Percentiles rank a stretch among this genome's conserved stretches.
phyloP scores from a whole-genome alignment of 2,329 filamentous ascomycete genomes.

The Colletotrichum magnum region DNA sequence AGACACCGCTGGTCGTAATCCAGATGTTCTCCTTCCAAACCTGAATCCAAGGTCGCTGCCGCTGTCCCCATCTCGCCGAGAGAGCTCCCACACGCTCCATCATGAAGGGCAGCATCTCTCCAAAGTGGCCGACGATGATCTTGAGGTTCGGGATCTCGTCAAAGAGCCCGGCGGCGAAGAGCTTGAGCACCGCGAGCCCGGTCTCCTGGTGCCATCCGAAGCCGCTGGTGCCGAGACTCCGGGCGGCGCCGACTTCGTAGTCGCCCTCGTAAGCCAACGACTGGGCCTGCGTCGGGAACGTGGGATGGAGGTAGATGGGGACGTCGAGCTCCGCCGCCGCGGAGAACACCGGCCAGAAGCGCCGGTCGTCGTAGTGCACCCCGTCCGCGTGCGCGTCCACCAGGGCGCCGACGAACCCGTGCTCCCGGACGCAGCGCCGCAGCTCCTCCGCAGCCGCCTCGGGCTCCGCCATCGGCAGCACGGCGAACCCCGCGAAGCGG shows the following conservation, averaged over 20 bases:
- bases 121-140: constrained; percentile 30
- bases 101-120: constrained; percentile 64
- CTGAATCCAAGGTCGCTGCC: constrained; percentile 56
- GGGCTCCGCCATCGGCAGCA: constrained; percentile 64
- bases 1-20: constrained; percentile 70
- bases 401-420: constrained; percentile 73
- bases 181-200: constrained; percentile 49
- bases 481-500: constrained; percentile 23
- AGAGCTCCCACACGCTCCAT: constrained; percentile 60
- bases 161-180: constrained; percentile 27
- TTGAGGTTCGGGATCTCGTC: constrained; percentile 26
- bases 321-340: constrained; percentile 71
- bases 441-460: constrained; percentile 64
- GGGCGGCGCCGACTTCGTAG: constrained; percentile 46
- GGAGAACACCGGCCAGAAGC: constrained; percentile 74
- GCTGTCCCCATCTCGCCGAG: constrained; percentile 48
- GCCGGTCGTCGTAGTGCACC: constrained; percentile 69
- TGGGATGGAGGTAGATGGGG: constrained; percentile 75
- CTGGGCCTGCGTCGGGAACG: constrained; percentile 50
- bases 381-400: constrained; percentile 73
- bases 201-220: constrained; percentile 68
- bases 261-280: constrained; percentile 45
- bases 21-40: constrained; percentile 71
- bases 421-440: constrained; percentile 65
- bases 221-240: constrained; percentile 55